Percentiles rank a stretch among this genome's conserved stretches.
Conservation (phyloP, 2,329 filamentous ascomycete genomes). For the Pseudopithomyces maydicus region DNA sequence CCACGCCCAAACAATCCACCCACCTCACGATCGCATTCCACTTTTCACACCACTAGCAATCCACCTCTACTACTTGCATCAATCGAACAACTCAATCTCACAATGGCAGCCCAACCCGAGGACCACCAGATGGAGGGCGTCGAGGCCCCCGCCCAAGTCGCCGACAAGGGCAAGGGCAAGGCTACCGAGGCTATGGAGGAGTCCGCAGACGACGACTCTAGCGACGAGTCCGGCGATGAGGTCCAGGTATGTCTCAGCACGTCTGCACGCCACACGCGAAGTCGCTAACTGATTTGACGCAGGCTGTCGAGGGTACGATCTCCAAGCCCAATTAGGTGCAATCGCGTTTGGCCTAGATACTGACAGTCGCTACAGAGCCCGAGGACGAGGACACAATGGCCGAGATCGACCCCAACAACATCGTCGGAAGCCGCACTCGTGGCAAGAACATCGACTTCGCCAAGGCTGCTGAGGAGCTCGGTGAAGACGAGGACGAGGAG, state of each 20-base stretch:
- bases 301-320: slow-evolving; percentile 45
- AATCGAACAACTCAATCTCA: slow-evolving; percentile 7
- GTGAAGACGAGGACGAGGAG: slow-evolving; percentile 77
- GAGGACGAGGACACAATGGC: slow-evolving; percentile 83
- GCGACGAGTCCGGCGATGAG: slow-evolving; percentile 70
- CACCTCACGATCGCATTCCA: slow-evolving; percentile 16
- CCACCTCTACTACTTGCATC: slow-evolving; percentile 2
- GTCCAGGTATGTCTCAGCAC: slow-evolving; percentile 55
- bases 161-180: slow-evolving; percentile 90
- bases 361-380: slow-evolving; percentile 52
- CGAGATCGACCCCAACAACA: slow-evolving; percentile 89
- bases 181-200: slow-evolving; percentile 71
- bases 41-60: background rate
- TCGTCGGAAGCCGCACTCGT: slow-evolving; percentile 83
- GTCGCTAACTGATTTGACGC: slow-evolving; percentile 27
- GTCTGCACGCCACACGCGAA: slow-evolving; percentile 15
- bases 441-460: slow-evolving; percentile 92
- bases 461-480: slow-evolving; percentile 82
- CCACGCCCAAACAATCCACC: background rate
- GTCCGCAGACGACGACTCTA: slow-evolving; percentile 70
- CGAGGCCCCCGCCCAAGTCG: slow-evolving; percentile 52
- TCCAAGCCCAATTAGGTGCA: slow-evolving; percentile 12
- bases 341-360: slow-evolving; percentile 14
- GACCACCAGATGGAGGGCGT: slow-evolving; percentile 46
- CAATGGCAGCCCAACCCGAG: slow-evolving; percentile 39